Base-by-base conservation (phyloP, 805 yeast genomes). In the Ogataea pini region DNA sequence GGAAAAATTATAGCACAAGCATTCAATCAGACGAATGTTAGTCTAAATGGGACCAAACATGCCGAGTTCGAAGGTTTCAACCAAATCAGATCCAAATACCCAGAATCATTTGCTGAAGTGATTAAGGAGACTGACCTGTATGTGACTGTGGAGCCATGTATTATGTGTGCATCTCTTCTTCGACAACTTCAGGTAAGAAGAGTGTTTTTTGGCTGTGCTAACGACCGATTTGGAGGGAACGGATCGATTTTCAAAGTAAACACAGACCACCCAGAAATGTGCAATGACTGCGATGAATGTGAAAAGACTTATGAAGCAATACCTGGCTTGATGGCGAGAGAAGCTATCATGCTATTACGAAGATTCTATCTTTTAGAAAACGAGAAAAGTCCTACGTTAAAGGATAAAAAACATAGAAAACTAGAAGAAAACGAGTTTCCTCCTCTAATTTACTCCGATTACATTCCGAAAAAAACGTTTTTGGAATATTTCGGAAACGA, bases 91-190 rank as follows among this genome's bases (percentile, higher is more conserved):
- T 54, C 61, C 4, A 60, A 67, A 27, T 64, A 66, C 37, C 62
- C 71, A 4, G 52, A 55, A 0, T 36, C 42, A 1, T 65, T 55
- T 10, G 54, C 59, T 19, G 52, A 62, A 1, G 63, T 79, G 8
- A 80, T 89, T 58, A 59, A 66, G 32, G 78, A 83, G 20, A 73
- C 87, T 3, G 82, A 80, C 25, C 72, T 94, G 7, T 92, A 90
- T 65, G 99, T 94, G 20, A 90, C 98, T 0, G 97, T 94, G 0
- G 99, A 94, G 67, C 99, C 99, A 0, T 94, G 99, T 63, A 86
- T 94, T 7, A 94, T 94, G 99, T 94, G 99, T 71, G 98, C 97
- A 0, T 82, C 94, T 34, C 90, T 96, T 2, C 68, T 94, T 34
- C 76, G 91, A 49, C 99, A 94, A 58, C 64, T 91, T 39, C 85